Conservation (phyloP, 805 yeast species). For the Starmerella roubikii region DNA sequence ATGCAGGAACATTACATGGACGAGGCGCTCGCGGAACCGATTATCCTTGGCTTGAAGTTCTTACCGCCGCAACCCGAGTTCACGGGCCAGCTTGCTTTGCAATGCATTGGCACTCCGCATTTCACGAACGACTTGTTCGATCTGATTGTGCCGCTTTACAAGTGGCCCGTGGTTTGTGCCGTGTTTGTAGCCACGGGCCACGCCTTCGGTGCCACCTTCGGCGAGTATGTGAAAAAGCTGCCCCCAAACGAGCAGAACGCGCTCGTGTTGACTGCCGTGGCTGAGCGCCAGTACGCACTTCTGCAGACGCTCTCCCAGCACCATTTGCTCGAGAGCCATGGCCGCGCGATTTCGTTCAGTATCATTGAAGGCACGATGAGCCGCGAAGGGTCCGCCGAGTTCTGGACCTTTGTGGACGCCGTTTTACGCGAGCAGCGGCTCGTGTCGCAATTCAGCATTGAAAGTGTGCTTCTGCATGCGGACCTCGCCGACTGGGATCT, state of each 20-base stretch:
- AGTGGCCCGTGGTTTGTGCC: constrained; percentile 14
- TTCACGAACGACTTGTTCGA: constrained; percentile 4
- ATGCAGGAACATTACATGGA: neutral
- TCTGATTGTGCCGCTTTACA: constrained; percentile 1
- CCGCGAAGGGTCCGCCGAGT: constrained; percentile 3
- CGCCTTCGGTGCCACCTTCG: constrained; percentile 5
- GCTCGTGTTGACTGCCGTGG: constrained; percentile 5
- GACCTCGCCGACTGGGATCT: constrained; percentile 14
- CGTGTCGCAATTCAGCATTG: constrained; percentile 54
- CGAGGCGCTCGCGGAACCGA: neutral
- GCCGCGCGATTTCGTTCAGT: constrained; percentile 1
- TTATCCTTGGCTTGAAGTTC: constrained; percentile 2
- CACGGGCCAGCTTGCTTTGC: constrained; percentile 1
- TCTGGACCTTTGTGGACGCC: constrained; percentile 29
- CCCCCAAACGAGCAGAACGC: neutral
- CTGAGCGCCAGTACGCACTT: constrained; percentile 5
- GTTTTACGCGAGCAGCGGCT: constrained; percentile 41
- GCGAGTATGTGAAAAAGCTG: constrained; percentile 3
- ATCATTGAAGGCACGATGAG: neutral
- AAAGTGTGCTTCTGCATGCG: constrained; percentile 35
- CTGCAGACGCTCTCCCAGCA: constrained; percentile 1
- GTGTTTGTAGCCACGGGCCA: constrained; percentile 8
- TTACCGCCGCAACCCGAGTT: neutral
- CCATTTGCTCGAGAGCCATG: neutral
- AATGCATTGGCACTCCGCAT: neutral